phyloP scores from a whole-genome alignment of 768 basidiomycete species.

The Rhodocollybia butyracea region DNA sequence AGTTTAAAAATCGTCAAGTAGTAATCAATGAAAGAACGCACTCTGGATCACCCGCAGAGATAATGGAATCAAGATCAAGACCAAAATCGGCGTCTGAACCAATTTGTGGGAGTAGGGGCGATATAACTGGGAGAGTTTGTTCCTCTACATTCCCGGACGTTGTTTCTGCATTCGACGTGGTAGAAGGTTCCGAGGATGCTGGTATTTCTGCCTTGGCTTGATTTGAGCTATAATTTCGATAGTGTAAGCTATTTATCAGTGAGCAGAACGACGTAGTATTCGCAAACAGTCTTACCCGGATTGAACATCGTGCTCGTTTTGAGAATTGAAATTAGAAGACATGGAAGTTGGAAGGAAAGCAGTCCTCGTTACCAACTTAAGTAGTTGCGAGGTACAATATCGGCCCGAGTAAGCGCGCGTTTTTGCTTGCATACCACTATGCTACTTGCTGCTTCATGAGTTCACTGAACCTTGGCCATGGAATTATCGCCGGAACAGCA shows the following conservation, averaged over 20 bases:
- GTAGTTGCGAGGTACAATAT: neutral
- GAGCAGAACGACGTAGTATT: neutral
- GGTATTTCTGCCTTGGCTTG: neutral
- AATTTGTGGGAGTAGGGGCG: constrained; percentile 43
- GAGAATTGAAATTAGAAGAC: neutral
- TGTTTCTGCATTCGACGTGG: neutral
- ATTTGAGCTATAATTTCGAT: neutral
- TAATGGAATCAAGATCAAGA: constrained; percentile 36
- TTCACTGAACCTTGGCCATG: constrained; percentile 36
- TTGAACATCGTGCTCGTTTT: neutral
- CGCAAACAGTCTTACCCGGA: neutral
- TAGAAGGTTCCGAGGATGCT: neutral
- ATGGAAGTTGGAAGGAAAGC: neutral
- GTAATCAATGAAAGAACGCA: constrained; percentile 1
- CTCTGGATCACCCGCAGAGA: constrained; percentile 10
- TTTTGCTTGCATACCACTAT: neutral
- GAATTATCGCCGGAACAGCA: constrained; percentile 42
- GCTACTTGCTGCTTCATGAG: neutral
- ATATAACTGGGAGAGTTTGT: neutral
- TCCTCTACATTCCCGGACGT: neutral
- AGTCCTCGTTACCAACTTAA: neutral
- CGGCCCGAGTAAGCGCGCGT: neutral
- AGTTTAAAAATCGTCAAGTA: constrained; percentile 12
- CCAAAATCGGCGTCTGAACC: constrained; percentile 39
- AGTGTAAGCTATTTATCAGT: neutral